Base-by-base conservation (phyloP, 1,139 yeast genomes). In the Scheffersomyces parashehatae region DNA sequence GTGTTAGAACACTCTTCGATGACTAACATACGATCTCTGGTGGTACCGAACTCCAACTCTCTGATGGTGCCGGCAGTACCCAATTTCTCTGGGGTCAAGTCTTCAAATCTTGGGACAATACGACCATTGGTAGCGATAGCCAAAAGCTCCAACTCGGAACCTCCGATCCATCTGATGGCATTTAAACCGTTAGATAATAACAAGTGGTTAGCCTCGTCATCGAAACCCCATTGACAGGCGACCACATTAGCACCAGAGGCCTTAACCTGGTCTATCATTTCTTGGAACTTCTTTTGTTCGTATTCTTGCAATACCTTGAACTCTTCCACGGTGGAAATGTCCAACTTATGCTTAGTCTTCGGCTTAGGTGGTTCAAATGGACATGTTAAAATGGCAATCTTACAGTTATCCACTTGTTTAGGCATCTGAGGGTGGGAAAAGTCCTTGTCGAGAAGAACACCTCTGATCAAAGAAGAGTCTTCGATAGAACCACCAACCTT, bases 361-460 rank as follows among this genome's bases (percentile, higher is more conserved):
- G 99, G 99, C 70, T 93, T 93, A 56, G 99, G 99, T 36, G 99
- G 99, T 73, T 93, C 99, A 64, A 93, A 93, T 56, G 99, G 98
- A 72, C 98, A 91, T 2, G 99, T 93, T 63, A 93, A 77, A 53
- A 93, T 91, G 40, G 99, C 99, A 52, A 95, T 78, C 64, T 86
- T 88, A 52, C 91, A 95, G 66, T 91, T 87, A 47, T 79, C 75
- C 37, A 93, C 79, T 42, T 68, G 68, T 60, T 88, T 88, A 38
- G 96, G 93, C 99, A 95, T 95, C 68, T 95, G 99, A 6, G 98
- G 97, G 67, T 95, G 99, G 4, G 97, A 89, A 69, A 91, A 91
- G 59, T 93, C 99, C 71, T 93, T 95, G 65, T 93, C 99, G 47
- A 93, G 76, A 46, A 95, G 81, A 31, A 95, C 97, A 61, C 99